These are phyloP conservation scores for Cryphonectria naterciae DNA, from an alignment of 2,329 filamentous ascomycete genomes.

Conservation along the genomic window DNA sequence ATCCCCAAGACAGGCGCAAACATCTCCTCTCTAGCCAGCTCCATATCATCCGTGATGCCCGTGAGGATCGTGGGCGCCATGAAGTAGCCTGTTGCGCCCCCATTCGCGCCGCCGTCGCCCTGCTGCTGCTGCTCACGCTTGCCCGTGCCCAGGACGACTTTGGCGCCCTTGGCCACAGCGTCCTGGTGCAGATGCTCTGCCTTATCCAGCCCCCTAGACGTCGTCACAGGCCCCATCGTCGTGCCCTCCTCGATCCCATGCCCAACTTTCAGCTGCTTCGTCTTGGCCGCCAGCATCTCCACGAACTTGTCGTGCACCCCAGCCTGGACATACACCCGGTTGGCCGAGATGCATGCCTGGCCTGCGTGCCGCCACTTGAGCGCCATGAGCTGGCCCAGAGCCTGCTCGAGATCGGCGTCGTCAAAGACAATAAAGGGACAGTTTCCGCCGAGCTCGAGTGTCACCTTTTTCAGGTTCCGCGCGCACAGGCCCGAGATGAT, in stretches of 20 bases:
- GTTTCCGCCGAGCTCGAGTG: slow-evolving; percentile 75
- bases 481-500: slow-evolving; percentile 68
- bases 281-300: slow-evolving; percentile 45
- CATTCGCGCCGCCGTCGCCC: slow-evolving; percentile 41
- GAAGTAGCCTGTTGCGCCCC: slow-evolving; percentile 68
- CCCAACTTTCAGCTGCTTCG: slow-evolving; percentile 31
- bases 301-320: slow-evolving; percentile 66
- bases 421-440: slow-evolving; percentile 69
- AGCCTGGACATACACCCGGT: slow-evolving; percentile 66
- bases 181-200: slow-evolving; percentile 36
- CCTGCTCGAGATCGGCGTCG: slow-evolving; percentile 67
- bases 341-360: slow-evolving; percentile 68
- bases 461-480: slow-evolving; percentile 67
- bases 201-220: slow-evolving; percentile 40
- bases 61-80: slow-evolving; percentile 72
- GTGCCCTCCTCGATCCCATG: slow-evolving; percentile 36
- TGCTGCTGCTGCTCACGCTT: slow-evolving; percentile 35
- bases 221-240: slow-evolving; percentile 43
- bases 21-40: slow-evolving; percentile 31
- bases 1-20: slow-evolving; percentile 32
- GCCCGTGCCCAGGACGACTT: slow-evolving; percentile 50
- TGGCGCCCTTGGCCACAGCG: slow-evolving; percentile 32
- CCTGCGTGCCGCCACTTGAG: slow-evolving; percentile 58
- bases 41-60: slow-evolving; percentile 42
- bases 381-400: slow-evolving; percentile 49